A percentile compares a stretch with the other conserved stretches of the same genome.
phyloP scores from a whole-genome alignment of 208 protist species.

The Trypanosoma congolense region DNA sequence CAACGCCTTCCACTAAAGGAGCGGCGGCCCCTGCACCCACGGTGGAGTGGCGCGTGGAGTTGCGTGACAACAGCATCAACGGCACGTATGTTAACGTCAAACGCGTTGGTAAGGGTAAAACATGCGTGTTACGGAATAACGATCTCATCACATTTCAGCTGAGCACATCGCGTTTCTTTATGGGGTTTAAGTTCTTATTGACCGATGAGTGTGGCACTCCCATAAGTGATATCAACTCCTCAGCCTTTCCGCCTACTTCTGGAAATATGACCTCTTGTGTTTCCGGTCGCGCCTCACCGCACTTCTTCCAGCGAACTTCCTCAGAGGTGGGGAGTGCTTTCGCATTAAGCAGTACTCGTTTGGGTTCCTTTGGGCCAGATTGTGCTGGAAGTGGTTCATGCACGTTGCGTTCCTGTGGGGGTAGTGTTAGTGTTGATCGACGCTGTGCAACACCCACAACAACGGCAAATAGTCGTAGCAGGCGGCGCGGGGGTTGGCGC shows the following conservation, averaged over 20 bases:
- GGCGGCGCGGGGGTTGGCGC: conserved; percentile 6
- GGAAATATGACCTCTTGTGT: neutral
- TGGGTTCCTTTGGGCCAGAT: conserved; percentile 5
- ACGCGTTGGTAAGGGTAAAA: conserved; percentile 74
- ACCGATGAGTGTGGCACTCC: conserved; percentile 61
- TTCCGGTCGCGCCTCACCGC: conserved; percentile 11
- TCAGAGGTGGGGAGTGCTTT: conserved; percentile 13
- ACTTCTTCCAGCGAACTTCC: conserved; percentile 8
- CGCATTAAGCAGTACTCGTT: conserved; percentile 4
- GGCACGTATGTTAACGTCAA: conserved; percentile 89
- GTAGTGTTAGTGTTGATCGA: conserved; percentile 18
- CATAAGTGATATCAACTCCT: conserved; percentile 21
- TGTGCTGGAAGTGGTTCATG: neutral
- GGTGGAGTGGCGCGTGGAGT: conserved; percentile 23
- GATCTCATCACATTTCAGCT: conserved; percentile 83
- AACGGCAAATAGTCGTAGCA: conserved; percentile 11
- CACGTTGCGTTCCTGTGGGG: conserved; percentile 3
- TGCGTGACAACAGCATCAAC: conserved; percentile 77
- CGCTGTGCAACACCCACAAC: conserved; percentile 18
- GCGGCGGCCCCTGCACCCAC: conserved; percentile 1
- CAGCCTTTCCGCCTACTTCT: conserved; percentile 4
- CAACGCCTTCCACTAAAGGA: conserved; percentile 5
- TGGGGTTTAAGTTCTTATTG: conserved; percentile 82
- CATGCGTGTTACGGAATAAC: conserved; percentile 57
- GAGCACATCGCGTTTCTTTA: conserved; percentile 79